Evolutionary conservation across 2,329 filamentous ascomycete species (phyloP).

Genomic region (Cadophora malorum): DNA sequence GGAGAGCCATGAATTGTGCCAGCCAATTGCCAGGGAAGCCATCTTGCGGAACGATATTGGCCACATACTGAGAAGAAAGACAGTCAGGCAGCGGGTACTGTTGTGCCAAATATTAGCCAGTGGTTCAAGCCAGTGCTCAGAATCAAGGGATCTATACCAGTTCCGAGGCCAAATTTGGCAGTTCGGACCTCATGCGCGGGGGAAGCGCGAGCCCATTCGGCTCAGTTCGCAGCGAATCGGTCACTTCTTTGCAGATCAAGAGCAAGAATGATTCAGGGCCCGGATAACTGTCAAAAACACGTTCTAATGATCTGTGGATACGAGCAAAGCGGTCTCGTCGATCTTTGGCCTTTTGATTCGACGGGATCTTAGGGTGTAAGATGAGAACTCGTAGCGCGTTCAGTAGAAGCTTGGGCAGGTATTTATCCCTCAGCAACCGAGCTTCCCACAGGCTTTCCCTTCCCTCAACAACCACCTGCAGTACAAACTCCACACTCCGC

Average conservation of each 20-base stretch:
- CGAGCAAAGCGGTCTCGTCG: conserved; percentile 49
- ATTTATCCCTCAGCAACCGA: conserved; percentile 46
- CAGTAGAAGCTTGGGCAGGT: conserved; percentile 49
- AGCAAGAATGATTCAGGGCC: conserved; percentile 49
- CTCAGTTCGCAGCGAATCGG: conserved; percentile 46
- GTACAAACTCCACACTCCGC: conserved; percentile 48
- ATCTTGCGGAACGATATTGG: conserved; percentile 45
- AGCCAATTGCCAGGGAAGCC: conserved; percentile 47
- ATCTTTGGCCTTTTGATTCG: conserved; percentile 46
- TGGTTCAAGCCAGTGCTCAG: background rate
- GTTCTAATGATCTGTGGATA: conserved; percentile 48
- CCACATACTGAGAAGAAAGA: conserved; percentile 46
- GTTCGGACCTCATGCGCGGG: conserved; percentile 43
- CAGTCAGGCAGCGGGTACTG: conserved; percentile 50
- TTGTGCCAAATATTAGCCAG: background rate
- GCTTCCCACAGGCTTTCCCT: conserved; percentile 45
- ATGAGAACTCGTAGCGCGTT: conserved; percentile 48
- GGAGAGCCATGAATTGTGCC: conserved; percentile 48
- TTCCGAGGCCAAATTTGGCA: conserved; percentile 48
- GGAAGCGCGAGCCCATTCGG: conserved; percentile 47
- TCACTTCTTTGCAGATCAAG: conserved; percentile 48
- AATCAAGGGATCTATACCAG: conserved; percentile 43
- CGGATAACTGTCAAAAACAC: conserved; percentile 50
- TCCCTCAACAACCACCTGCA: conserved; percentile 48
- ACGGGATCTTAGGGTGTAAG: conserved; percentile 48